Evolutionary conservation across 2,329 filamentous ascomycete genomes (phyloP).

Genomic region (Ophiocordyceps australis): DNA sequence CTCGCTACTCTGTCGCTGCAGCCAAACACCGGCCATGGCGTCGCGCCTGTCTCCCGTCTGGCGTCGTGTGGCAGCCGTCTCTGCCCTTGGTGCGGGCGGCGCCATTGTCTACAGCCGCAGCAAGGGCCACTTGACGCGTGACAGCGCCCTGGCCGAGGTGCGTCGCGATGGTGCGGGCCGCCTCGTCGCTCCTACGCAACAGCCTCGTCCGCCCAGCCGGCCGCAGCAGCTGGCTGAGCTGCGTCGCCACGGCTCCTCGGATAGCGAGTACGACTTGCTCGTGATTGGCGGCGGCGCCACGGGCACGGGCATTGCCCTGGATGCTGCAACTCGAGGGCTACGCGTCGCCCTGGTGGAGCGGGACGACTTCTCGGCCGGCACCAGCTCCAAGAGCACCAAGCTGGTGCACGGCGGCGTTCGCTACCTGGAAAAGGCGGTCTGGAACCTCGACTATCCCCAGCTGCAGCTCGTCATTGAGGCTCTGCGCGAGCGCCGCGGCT

Average conservation of each 20-base stretch:
- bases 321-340: conserved; percentile 61
- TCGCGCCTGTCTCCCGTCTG: conserved; percentile 15
- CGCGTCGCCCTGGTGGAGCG: conserved; percentile 68
- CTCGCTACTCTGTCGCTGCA: background rate
- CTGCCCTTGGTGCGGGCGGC: conserved; percentile 12
- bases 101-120: conserved; percentile 11
- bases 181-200: conserved; percentile 17
- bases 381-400: conserved; percentile 77
- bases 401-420: conserved; percentile 72
- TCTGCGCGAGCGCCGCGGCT: conserved; percentile 66
- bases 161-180: conserved; percentile 16
- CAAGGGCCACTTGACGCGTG: conserved; percentile 11
- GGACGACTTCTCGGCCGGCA: conserved; percentile 68
- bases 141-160: conserved; percentile 13
- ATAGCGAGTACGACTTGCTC: conserved; percentile 49
- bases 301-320: conserved; percentile 62
- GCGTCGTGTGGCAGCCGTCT: conserved; percentile 14
- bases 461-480: conserved; percentile 68
- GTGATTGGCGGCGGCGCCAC: conserved; percentile 69
- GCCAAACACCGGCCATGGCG: conserved; percentile 10
- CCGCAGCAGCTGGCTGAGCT: conserved; percentile 20
- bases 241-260: conserved; percentile 10
- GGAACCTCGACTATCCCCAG: conserved; percentile 72
- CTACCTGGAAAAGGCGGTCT: conserved; percentile 74
- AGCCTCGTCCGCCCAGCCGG: conserved; percentile 15